Conservation (phyloP, 257 asterid species). For the Penstemon davidsonii region DNA sequence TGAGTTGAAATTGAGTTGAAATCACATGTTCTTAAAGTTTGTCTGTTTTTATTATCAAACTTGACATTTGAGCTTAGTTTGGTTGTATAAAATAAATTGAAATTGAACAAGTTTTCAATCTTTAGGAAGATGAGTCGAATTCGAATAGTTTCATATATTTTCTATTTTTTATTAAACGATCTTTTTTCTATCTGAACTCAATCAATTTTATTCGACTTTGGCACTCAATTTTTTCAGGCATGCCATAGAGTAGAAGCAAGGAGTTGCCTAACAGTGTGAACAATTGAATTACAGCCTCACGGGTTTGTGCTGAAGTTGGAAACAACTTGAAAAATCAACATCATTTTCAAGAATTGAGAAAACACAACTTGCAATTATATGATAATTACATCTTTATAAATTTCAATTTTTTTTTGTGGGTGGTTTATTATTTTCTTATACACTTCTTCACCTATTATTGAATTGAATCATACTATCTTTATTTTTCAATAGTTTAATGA, state of each 20-base stretch:
- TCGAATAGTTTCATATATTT: not conserved
- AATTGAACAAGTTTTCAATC: too few species aligned
- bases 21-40: too few species aligned
- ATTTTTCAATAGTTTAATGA: not conserved
- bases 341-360: conserved; percentile 8
- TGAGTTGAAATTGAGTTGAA: not conserved
- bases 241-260: conserved; percentile 4
- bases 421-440: not conserved
- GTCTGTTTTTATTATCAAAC: not conserved
- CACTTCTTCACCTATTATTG: not conserved
- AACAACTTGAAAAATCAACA: conserved; percentile 23
- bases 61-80: too few species aligned
- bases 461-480: not conserved
- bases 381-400: not conserved
- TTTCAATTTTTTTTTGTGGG: not conserved
- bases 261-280: not conserved
- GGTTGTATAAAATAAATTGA: too few species aligned
- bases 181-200: not conserved
- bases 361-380: conserved; percentile 20
- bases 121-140: too few species aligned
- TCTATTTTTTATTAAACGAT: not conserved
- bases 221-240: not conserved
- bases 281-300: not conserved
- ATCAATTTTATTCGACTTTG: not conserved
- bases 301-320: not conserved